These are phyloP conservation scores for Tolypocladium nubicola DNA, from an alignment of 2,329 filamentous ascomycete species.

Conservation along the genomic window DNA sequence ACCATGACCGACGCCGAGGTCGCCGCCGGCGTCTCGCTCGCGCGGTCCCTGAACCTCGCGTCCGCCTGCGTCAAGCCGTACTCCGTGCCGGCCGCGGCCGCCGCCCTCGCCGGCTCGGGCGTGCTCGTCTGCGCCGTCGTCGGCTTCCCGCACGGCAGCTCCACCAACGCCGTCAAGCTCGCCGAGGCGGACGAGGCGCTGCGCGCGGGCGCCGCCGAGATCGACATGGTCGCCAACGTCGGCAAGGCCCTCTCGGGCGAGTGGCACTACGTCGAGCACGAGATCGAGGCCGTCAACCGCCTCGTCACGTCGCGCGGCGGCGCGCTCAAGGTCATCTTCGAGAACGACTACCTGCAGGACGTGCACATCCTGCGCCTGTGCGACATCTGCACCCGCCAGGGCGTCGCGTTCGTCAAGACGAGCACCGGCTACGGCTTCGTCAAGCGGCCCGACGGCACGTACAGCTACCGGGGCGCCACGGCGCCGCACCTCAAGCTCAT, in stretches of 20 bases:
- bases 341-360: slow-evolving; percentile 45
- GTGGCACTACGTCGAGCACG: slow-evolving; percentile 43
- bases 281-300: slow-evolving; percentile 40
- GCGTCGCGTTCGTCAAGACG: slow-evolving; percentile 49
- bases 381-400: slow-evolving; percentile 38
- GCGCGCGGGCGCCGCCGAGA: slow-evolving; percentile 37
- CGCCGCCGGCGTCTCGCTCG: slow-evolving; percentile 33
- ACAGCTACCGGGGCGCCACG: slow-evolving; percentile 43
- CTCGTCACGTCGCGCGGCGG: slow-evolving; percentile 31
- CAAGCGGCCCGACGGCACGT: slow-evolving; percentile 39
- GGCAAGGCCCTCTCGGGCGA: slow-evolving; percentile 46
- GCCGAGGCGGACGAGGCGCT: slow-evolving; percentile 39
- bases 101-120: slow-evolving; percentile 33
- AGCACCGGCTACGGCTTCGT: slow-evolving; percentile 52
- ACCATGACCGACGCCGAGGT: slow-evolving; percentile 49
- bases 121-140: slow-evolving; percentile 48
- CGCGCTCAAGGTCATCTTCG: slow-evolving; percentile 49
- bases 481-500: slow-evolving; percentile 41
- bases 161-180: slow-evolving; percentile 41
- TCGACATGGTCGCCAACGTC: slow-evolving; percentile 52
- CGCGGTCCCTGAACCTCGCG: slow-evolving; percentile 36
- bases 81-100: slow-evolving; percentile 34
- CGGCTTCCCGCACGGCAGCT: slow-evolving; percentile 51
- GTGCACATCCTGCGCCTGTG: slow-evolving; percentile 41
- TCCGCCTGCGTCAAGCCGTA: slow-evolving; percentile 51